These are phyloP conservation scores for Babesia sp. DNA, from an alignment of 169 alveolate species.

Conservation along the genomic window DNA sequence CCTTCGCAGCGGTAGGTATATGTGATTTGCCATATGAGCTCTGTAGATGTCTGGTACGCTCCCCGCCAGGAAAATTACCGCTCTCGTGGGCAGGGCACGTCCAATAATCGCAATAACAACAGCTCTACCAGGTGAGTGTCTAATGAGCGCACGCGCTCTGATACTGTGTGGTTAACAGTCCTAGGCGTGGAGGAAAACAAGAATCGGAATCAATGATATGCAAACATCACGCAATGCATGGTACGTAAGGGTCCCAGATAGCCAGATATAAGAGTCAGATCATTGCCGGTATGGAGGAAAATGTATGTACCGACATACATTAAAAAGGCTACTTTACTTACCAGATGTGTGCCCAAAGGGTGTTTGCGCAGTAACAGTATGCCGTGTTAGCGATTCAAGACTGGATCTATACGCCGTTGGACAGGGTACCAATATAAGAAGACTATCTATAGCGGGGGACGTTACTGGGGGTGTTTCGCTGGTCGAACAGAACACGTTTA, in stretches of 20 bases:
- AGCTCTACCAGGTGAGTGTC: conserved; percentile 17
- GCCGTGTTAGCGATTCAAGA: conserved; percentile 26
- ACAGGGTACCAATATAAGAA: conserved; percentile 46
- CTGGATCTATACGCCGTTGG: conserved; percentile 60
- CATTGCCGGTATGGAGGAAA: conserved; percentile 65
- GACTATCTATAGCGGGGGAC: conserved; percentile 46
- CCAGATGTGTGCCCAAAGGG: conserved; percentile 53
- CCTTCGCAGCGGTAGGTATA: conserved; percentile 42
- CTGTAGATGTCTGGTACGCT: conserved; percentile 54
- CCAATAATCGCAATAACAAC: conserved; percentile 39
- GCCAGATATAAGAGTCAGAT: conserved; percentile 10
- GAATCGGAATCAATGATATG: conserved; percentile 28
- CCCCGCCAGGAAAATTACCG: conserved; percentile 31
- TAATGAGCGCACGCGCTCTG: neutral
- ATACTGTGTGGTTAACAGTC: neutral
- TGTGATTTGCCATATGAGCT: no score
- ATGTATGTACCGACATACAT: conserved; percentile 50
- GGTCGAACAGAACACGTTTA: conserved; percentile 27
- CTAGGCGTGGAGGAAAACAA: conserved; percentile 26
- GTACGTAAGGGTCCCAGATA: neutral
- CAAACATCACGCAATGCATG: conserved; percentile 53
- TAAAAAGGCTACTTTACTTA: conserved; percentile 32
- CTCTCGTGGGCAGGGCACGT: conserved; percentile 19
- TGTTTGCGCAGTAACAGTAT: conserved; percentile 30
- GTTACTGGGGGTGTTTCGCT: conserved; percentile 35